Evolutionary conservation across 225 moss, liverwort and hornwort species (phyloP).

Genomic region (Bryum argenteum): DNA sequence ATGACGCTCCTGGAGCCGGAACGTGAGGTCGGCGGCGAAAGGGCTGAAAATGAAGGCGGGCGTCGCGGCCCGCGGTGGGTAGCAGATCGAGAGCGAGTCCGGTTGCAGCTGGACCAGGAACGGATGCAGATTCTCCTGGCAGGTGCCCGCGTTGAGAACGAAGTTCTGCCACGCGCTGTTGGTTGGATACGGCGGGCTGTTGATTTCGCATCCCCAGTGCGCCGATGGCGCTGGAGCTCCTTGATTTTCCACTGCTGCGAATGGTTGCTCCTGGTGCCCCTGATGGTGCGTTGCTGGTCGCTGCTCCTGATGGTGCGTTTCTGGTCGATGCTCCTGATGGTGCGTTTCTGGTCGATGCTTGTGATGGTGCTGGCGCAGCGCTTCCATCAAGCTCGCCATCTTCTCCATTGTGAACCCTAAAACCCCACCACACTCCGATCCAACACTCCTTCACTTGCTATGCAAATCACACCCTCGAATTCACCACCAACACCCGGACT

Average conservation of each 20-base stretch:
- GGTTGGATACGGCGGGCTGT: conserved; percentile 68
- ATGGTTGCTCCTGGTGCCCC: conserved; percentile 56
- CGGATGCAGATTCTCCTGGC: conserved; percentile 87
- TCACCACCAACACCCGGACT: not conserved
- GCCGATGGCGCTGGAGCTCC: conserved; percentile 63
- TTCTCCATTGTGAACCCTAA: conserved; percentile 34
- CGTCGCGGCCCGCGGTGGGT: conserved; percentile 55
- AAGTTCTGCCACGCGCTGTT: conserved; percentile 87
- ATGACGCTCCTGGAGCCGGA: conserved; percentile 46
- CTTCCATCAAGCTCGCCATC: conserved; percentile 46
- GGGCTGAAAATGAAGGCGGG: conserved; percentile 64
- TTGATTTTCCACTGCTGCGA: conserved; percentile 53
- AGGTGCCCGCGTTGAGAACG: conserved; percentile 75
- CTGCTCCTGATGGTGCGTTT: conserved; percentile 24
- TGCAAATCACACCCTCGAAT: not conserved
- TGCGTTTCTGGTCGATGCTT: conserved; percentile 3
- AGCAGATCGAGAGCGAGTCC: conserved; percentile 56
- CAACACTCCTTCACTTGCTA: not conserved
- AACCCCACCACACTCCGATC: conserved; percentile 25
- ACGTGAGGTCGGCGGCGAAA: conserved; percentile 66
- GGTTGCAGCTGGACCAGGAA: conserved; percentile 68
- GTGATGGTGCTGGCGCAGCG: conserved; percentile 31
- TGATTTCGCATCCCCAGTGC: conserved; percentile 58
- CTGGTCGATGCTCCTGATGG: conserved; percentile 20
- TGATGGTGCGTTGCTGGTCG: conserved; percentile 22